Evolutionary conservation across 2,329 filamentous ascomycete species (phyloP).

Genomic region (Endoconidiophora laricicola): DNA sequence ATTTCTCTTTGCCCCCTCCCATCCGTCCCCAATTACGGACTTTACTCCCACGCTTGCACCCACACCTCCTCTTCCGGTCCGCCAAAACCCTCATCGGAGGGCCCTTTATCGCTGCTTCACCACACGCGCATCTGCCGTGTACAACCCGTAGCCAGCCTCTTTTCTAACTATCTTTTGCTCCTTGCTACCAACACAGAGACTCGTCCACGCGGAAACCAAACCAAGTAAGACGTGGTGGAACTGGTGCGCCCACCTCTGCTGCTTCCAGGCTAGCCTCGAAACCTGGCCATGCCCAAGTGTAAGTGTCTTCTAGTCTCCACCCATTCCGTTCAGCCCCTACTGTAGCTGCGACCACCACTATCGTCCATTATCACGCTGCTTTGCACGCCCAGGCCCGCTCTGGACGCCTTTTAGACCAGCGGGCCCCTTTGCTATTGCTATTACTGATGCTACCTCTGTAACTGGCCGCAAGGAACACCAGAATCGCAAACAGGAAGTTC

Average conservation of each 20-base stretch:
- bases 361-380: neutral
- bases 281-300: neutral
- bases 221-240: conserved; percentile 6
- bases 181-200: conserved; percentile 1
- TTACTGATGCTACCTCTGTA: no score
- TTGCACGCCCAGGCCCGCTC: neutral
- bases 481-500: no score
- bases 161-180: no score
- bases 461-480: no score
- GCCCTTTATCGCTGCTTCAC: no score
- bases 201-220: conserved; percentile 3
- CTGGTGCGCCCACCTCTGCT: neutral
- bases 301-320: neutral
- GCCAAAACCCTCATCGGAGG: no score
- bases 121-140: no score
- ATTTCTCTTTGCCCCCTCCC: neutral
- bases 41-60: no score
- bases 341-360: neutral
- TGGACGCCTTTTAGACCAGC: neutral
- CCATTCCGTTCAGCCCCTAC: neutral
- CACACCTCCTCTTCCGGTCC: no score
- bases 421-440: no score
- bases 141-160: no score
- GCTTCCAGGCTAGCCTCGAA: neutral
- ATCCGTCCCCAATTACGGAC: neutral